A percentile compares a stretch with the other conserved stretches of the same genome.
Evolutionary conservation across 2,329 filamentous ascomycete genomes (phyloP).

Genomic region (Pseudophaeomoniella oleicola): DNA sequence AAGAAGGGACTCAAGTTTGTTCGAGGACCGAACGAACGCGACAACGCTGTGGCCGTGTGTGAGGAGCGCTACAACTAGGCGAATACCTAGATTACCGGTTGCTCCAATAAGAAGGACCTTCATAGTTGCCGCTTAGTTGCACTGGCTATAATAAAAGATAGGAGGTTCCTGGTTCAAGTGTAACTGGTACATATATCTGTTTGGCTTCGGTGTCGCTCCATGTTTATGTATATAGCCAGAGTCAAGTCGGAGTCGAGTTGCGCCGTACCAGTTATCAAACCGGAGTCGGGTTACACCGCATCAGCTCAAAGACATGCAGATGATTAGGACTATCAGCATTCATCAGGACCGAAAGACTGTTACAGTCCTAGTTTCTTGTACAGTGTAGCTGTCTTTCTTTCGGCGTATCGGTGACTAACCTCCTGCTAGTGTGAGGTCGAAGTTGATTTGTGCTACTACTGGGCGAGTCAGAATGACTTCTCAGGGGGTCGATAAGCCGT

Average conservation of each 20-base stretch:
- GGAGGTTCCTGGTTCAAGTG: conserved; percentile 1
- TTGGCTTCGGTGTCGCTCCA: conserved; percentile 2
- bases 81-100: conserved; percentile 24
- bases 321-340: too few relatives aligned
- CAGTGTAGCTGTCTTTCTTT: conserved; percentile 1
- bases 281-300: conserved; percentile 1
- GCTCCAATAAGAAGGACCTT: conserved; percentile 25
- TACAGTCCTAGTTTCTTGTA: too few relatives aligned
- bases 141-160: background rate
- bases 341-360: too few relatives aligned
- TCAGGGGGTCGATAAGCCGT: conserved; percentile 15
- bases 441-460: conserved; percentile 1
- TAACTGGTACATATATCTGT: conserved; percentile 3
- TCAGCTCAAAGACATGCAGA: too few relatives aligned
- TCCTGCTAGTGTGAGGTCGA: conserved; percentile 4
- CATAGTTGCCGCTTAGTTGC: conserved; percentile 14
- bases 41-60: conserved; percentile 21
- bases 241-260: conserved; percentile 1
- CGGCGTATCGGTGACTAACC: conserved; percentile 4
- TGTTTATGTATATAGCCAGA: background rate
- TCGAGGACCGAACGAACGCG: conserved; percentile 23
- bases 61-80: conserved; percentile 20
- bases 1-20: conserved; percentile 22
- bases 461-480: conserved; percentile 1
- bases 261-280: conserved; percentile 1